Conservation (phyloP, 2,329 filamentous ascomycete species). For the Fusarium newnesense region DNA sequence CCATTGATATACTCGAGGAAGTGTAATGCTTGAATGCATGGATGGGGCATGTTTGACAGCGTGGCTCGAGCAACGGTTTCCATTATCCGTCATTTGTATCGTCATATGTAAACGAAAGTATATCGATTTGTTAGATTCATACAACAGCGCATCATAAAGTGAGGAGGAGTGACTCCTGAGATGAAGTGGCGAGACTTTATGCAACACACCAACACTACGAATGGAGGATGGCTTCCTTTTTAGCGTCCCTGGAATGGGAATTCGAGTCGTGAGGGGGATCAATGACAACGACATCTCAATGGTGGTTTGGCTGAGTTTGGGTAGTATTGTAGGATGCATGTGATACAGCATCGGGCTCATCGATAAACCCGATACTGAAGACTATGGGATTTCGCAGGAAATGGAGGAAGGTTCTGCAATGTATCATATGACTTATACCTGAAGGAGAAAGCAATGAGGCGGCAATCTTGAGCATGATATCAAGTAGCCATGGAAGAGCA, state of each 20-base stretch:
- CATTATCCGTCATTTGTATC: background rate
- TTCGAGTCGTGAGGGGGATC: slow-evolving; percentile 15
- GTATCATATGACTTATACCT: background rate
- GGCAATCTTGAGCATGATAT: background rate
- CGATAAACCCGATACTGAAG: background rate
- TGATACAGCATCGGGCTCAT: background rate
- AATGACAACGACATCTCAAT: slow-evolving; percentile 25
- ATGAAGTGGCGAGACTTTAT: slow-evolving; percentile 6
- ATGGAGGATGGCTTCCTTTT: slow-evolving; percentile 6
- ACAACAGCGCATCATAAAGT: background rate
- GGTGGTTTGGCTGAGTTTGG: background rate
- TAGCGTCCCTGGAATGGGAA: slow-evolving; percentile 12
- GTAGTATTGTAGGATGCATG: background rate
- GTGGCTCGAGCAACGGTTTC: background rate
- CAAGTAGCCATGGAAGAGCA: background rate
- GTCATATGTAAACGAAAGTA: background rate
- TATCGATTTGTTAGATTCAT: background rate
- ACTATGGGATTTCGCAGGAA: background rate
- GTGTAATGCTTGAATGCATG: background rate
- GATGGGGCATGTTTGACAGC: background rate
- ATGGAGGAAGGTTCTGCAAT: background rate
- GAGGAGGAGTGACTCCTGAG: background rate
- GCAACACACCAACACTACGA: background rate
- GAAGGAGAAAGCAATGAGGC: background rate
- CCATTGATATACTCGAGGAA: background rate